These are phyloP conservation scores for Sedum album DNA, from an alignment of 164 flowering plant species.

Conservation along the genomic window DNA sequence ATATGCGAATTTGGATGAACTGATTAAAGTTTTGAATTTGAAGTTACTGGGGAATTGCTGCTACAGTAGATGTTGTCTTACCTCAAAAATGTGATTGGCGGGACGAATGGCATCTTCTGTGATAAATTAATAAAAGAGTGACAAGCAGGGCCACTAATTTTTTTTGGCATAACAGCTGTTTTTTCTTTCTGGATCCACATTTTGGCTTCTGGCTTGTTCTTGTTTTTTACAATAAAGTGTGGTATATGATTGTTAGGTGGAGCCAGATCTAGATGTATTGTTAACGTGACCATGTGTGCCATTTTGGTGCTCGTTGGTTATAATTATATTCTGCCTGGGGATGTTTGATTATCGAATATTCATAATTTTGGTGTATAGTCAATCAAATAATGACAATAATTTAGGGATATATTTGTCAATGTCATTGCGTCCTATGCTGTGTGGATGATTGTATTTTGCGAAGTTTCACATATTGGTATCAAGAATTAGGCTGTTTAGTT, in stretches of 20 bases:
- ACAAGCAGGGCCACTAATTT: neutral
- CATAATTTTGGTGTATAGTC: neutral
- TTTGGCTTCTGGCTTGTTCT: neutral
- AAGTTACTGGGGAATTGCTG: neutral
- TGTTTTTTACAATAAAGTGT: neutral
- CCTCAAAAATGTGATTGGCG: neutral
- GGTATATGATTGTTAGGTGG: constrained; percentile 5
- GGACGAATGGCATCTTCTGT: neutral
- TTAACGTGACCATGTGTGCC: neutral
- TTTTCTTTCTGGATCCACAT: constrained; percentile 2
- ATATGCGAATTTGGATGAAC: neutral
- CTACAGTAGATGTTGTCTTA: neutral
- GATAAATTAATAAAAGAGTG: neutral
- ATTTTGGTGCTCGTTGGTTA: neutral
- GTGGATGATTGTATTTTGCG: neutral
- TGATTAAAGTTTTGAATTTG: neutral
- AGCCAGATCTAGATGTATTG: constrained; percentile 1
- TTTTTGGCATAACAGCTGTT: neutral
- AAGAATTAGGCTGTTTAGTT: neutral
- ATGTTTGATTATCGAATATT: neutral
- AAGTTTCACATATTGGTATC: neutral
- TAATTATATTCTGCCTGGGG: neutral
- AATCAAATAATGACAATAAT: neutral
- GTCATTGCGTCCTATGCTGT: too few species aligned
- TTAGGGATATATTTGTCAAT: too few species aligned